A percentile compares a stretch with the other conserved stretches of the same genome.
These are phyloP conservation scores for Elsinoe australis DNA, from an alignment of 2,329 filamentous ascomycete genomes.

Conservation along the genomic window DNA sequence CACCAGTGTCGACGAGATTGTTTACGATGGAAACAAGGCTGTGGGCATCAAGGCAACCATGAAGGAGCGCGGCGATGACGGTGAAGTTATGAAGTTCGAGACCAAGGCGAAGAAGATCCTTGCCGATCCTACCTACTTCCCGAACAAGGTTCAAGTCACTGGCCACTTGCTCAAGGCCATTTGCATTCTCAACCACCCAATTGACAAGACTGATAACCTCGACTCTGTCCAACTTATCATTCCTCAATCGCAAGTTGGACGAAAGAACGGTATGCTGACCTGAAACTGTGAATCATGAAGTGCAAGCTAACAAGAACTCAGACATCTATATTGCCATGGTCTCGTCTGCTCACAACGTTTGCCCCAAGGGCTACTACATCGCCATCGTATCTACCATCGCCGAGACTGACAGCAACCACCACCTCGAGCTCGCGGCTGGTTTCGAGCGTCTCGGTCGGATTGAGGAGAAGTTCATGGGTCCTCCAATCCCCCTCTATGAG, in stretches of 20 bases:
- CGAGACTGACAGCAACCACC: conserved; percentile 84
- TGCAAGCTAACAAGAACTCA: conserved; percentile 34
- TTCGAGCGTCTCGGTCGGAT: conserved; percentile 87
- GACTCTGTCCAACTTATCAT: conserved; percentile 96
- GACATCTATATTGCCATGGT: conserved; percentile 97
- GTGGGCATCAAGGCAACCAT: conserved; percentile 95
- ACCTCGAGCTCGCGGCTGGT: conserved; percentile 86
- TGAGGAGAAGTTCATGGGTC: conserved; percentile 94
- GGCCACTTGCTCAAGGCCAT: conserved; percentile 93
- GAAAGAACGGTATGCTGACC: conserved; percentile 87
- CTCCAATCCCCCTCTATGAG: conserved; percentile 89
- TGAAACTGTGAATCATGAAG: background rate
- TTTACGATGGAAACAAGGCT: conserved; percentile 80
- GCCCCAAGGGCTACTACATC: conserved; percentile 97
- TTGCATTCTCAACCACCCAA: conserved; percentile 92
- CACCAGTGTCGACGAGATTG: conserved; percentile 81
- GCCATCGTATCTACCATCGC: conserved; percentile 97
- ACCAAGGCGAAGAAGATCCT: conserved; percentile 96
- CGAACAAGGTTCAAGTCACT: conserved; percentile 74
- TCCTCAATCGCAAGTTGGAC: conserved; percentile 91
- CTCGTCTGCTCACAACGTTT: conserved; percentile 93
- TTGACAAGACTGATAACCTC: conserved; percentile 77
- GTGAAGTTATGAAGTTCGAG: conserved; percentile 76
- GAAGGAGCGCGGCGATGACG: conserved; percentile 70
- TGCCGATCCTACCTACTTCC: conserved; percentile 95